Evolutionary conservation across 148 eudicot species (phyloP).

Genomic region (Hydrangea macrophylla): DNA sequence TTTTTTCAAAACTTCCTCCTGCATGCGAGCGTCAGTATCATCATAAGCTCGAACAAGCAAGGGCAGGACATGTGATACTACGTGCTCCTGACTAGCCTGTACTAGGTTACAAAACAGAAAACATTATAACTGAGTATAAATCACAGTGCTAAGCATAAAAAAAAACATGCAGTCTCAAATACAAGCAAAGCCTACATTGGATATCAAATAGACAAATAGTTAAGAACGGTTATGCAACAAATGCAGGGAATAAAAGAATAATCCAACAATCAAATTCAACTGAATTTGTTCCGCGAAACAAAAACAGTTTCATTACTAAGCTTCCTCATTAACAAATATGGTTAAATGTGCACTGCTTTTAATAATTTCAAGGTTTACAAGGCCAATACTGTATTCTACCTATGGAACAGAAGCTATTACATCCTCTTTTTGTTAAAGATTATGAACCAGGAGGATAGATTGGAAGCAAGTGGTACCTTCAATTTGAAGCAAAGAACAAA

Average conservation of each 20-base stretch:
- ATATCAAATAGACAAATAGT: background rate
- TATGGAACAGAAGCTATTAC: background rate
- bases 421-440: background rate
- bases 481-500: background rate
- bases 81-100: slow-evolving; percentile 75
- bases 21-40: slow-evolving; percentile 94
- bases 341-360: no score
- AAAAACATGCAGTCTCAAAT: background rate
- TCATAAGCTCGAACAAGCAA: slow-evolving; percentile 95
- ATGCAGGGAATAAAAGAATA: background rate
- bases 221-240: background rate
- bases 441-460: background rate
- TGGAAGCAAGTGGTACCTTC: background rate
- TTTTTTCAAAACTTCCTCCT: slow-evolving; percentile 90
- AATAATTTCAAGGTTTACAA: no score
- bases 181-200: background rate
- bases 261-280: background rate
- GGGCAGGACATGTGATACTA: slow-evolving; percentile 82
- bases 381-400: no score
- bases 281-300: background rate
- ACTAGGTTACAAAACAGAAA: slow-evolving; percentile 7
- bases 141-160: background rate
- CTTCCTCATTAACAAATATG: background rate
- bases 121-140: background rate
- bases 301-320: background rate